Conservation (phyloP, 73 alveolate species). For the Tetrahymena elliotti region DNA sequence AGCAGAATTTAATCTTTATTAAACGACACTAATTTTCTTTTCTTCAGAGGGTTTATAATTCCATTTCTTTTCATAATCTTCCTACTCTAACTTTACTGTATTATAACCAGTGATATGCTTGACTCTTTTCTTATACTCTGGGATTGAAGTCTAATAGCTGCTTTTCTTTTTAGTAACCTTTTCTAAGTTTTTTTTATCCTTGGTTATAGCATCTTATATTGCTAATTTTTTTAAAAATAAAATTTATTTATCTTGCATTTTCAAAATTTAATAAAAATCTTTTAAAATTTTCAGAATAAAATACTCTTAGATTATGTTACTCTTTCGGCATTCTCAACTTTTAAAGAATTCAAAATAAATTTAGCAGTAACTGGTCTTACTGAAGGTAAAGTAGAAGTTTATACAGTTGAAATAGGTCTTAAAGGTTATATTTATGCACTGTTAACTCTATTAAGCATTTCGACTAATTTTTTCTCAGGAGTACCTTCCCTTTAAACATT, state of each 20-base stretch:
- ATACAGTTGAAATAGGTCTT: not conserved
- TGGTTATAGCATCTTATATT: not conserved
- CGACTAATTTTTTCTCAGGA: not conserved
- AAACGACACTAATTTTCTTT: not conserved
- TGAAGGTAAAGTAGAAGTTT: not conserved
- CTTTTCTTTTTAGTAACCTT: not conserved
- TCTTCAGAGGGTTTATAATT: not conserved
- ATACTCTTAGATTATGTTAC: not conserved
- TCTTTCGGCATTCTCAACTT: not conserved
- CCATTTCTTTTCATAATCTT: not conserved
- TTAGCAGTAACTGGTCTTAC: not conserved
- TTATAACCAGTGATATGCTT: not conserved
- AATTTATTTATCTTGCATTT: too few relatives aligned
- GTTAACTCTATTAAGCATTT: not conserved
- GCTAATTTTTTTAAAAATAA: not conserved
- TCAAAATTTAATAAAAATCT: too few relatives aligned
- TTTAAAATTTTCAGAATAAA: too few relatives aligned
- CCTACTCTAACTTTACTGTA: not conserved
- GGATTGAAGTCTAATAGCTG: not conserved
- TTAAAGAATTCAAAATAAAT: not conserved
- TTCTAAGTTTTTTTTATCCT: not conserved
- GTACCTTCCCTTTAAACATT: not conserved
- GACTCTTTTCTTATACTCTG: not conserved
- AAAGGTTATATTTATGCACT: not conserved
- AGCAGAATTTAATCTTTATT: not conserved